These are phyloP conservation scores for Kwoniella pini DNA, from an alignment of 768 basidiomycete genomes.

Conservation along the genomic window DNA sequence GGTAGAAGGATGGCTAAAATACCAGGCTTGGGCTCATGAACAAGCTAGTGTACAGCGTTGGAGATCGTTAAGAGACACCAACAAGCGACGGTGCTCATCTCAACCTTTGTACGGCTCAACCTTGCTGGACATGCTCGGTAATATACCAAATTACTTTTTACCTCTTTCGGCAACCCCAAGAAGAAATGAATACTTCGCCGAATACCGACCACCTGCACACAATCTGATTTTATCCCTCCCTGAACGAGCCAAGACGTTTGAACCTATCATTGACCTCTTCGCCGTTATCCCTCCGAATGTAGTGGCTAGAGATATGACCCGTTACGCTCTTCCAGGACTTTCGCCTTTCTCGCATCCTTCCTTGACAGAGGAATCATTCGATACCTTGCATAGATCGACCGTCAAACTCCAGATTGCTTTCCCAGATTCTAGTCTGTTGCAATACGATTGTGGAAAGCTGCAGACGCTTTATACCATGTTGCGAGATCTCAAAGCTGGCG, in stretches of 20 bases:
- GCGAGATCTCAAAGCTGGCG: slow-evolving; percentile 78
- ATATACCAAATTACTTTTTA: slow-evolving; percentile 52
- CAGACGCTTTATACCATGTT: slow-evolving; percentile 78
- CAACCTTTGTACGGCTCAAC: slow-evolving; percentile 55
- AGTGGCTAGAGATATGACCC: slow-evolving; percentile 72
- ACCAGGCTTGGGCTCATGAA: slow-evolving; percentile 60
- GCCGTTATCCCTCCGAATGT: slow-evolving; percentile 77
- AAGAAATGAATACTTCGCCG: slow-evolving; percentile 26
- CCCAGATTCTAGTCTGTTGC: slow-evolving; percentile 81
- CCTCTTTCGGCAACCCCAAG: slow-evolving; percentile 19
- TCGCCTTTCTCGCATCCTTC: slow-evolving; percentile 39
- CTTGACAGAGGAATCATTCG: slow-evolving; percentile 60
- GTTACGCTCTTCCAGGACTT: slow-evolving; percentile 62
- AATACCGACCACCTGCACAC: slow-evolving; percentile 53
- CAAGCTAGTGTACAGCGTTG: slow-evolving; percentile 64
- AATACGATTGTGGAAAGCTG: slow-evolving; percentile 95
- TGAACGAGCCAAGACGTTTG: slow-evolving; percentile 63
- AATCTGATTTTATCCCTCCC: slow-evolving; percentile 66
- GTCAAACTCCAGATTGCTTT: slow-evolving; percentile 92
- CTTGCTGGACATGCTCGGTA: slow-evolving; percentile 47
- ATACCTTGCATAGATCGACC: slow-evolving; percentile 69
- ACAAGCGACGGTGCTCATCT: slow-evolving; percentile 66
- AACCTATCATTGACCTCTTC: slow-evolving; percentile 65
- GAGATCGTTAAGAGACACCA: slow-evolving; percentile 71
- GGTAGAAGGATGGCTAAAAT: slow-evolving; percentile 68